phyloP scores from a whole-genome alignment of 179 eudicot species.

The Carnegiea gigantea region DNA sequence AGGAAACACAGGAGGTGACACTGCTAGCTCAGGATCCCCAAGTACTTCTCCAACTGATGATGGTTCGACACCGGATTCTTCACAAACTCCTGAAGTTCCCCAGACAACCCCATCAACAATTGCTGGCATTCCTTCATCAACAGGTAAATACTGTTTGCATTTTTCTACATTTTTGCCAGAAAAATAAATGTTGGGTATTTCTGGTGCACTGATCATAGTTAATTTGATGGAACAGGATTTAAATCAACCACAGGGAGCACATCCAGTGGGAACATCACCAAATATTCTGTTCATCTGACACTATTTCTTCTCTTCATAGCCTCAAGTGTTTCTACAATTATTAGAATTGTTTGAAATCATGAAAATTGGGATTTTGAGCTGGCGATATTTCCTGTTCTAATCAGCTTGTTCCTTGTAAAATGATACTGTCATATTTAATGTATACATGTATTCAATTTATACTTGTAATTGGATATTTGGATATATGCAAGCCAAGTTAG shows the following conservation, averaged over 20 bases:
- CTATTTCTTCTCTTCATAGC: conserved; percentile 26
- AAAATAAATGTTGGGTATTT: neutral
- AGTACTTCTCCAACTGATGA: conserved; percentile 35
- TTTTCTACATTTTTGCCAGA: neutral
- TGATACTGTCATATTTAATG: neutral
- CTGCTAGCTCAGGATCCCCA: conserved; percentile 29
- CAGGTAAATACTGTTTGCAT: neutral
- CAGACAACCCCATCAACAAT: conserved; percentile 16
- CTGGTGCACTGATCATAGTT: neutral
- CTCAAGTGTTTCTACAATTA: conserved; percentile 18
- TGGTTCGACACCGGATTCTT: conserved; percentile 22
- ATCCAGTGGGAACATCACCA: conserved; percentile 33
- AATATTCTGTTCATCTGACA: conserved; percentile 21
- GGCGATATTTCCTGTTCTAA: neutral
- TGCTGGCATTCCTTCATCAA: conserved; percentile 20
- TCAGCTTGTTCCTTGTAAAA: neutral
- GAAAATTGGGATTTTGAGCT: neutral
- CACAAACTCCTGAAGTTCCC: conserved; percentile 10
- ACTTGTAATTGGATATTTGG: too few species aligned
- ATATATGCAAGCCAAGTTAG: too few species aligned
- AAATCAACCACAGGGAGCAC: conserved; percentile 26
- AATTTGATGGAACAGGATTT: conserved; percentile 9
- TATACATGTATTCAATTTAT: neutral
- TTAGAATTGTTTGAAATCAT: conserved; percentile 2
- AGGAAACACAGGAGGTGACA: conserved; percentile 20